These are phyloP conservation scores for Leonotis leonurus DNA, from an alignment of 257 asterid species.

Conservation along the genomic window DNA sequence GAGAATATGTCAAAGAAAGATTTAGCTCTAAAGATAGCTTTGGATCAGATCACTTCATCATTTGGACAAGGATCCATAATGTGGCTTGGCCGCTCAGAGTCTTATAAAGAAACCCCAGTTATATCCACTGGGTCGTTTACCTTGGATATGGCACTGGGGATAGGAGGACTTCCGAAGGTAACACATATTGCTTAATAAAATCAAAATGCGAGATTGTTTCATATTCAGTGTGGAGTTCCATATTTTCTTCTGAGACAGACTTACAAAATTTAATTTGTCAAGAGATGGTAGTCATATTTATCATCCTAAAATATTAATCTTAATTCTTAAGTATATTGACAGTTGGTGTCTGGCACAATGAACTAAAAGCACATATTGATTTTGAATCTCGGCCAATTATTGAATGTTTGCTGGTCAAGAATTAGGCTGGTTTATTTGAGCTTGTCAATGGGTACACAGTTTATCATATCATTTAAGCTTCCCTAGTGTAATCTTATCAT, in stretches of 20 bases:
- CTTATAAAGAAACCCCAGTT: slow-evolving; percentile 58
- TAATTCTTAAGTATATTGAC: not conserved
- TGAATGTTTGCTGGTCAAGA: not conserved
- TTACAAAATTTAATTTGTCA: not conserved
- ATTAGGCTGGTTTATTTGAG: not conserved
- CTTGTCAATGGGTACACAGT: not conserved
- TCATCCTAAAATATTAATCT: not conserved
- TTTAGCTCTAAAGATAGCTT: slow-evolving; percentile 74
- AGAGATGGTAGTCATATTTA: not conserved
- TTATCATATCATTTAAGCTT: slow-evolving; percentile 1
- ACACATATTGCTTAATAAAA: not conserved
- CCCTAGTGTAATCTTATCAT: not conserved
- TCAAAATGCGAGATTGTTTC: not conserved
- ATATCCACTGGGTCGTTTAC: slow-evolving; percentile 90
- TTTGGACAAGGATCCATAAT: slow-evolving; percentile 93
- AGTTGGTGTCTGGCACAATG: not conserved
- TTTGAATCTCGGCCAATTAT: not conserved
- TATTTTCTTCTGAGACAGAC: not conserved
- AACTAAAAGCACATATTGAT: not conserved
- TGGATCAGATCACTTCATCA: slow-evolving; percentile 74
- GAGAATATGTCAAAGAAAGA: slow-evolving; percentile 90
- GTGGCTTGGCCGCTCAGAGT: slow-evolving; percentile 86
- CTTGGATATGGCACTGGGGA: slow-evolving; percentile 76
- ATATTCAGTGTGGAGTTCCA: not conserved
- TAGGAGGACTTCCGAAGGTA: slow-evolving; percentile 97